Evolutionary conservation across 2,329 filamentous ascomycete genomes (phyloP).

Genomic region (Mariannaea sp.): DNA sequence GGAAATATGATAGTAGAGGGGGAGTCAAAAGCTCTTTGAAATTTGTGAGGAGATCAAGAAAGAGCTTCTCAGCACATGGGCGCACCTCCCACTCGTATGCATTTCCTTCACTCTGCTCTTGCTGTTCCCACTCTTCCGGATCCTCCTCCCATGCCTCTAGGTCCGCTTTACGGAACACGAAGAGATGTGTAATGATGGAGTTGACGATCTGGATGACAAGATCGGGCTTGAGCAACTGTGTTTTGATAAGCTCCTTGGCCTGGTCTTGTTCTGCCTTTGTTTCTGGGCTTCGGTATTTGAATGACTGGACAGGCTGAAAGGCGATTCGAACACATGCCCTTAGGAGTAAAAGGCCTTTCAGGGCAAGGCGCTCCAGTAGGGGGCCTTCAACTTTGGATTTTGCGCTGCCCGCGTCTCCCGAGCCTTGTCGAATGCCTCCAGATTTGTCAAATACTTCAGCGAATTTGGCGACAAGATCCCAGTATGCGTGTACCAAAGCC

Average conservation of each 20-base stretch:
- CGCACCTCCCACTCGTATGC: constrained; percentile 92
- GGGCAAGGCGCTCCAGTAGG: constrained; percentile 75
- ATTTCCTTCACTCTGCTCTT: constrained; percentile 81
- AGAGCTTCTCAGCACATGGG: constrained; percentile 91
- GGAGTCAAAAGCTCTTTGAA: constrained; percentile 82
- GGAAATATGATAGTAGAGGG: constrained; percentile 82
- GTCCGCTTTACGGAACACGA: constrained; percentile 84
- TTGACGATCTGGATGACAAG: constrained; percentile 84
- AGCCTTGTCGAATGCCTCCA: constrained; percentile 57
- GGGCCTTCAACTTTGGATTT: constrained; percentile 63
- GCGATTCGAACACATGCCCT: constrained; percentile 85
- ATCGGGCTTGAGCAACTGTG: constrained; percentile 73
- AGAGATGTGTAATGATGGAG: constrained; percentile 82
- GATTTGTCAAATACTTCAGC: constrained; percentile 73
- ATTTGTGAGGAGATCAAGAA: constrained; percentile 87
- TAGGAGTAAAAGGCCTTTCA: constrained; percentile 83
- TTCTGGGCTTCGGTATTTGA: constrained; percentile 78
- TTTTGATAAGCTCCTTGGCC: constrained; percentile 72
- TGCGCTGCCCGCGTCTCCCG: constrained; percentile 43
- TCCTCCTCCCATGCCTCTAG: constrained; percentile 92
- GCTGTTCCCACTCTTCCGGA: constrained; percentile 92
- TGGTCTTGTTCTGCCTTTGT: constrained; percentile 76
- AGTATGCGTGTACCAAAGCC: constrained; percentile 79
- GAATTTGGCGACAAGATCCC: constrained; percentile 78
- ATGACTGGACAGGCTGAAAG: constrained; percentile 78